Percentiles rank a stretch among this genome's conserved stretches.
Conservation (phyloP, 331 rosid genomes). For the Rosa hybrid region DNA sequence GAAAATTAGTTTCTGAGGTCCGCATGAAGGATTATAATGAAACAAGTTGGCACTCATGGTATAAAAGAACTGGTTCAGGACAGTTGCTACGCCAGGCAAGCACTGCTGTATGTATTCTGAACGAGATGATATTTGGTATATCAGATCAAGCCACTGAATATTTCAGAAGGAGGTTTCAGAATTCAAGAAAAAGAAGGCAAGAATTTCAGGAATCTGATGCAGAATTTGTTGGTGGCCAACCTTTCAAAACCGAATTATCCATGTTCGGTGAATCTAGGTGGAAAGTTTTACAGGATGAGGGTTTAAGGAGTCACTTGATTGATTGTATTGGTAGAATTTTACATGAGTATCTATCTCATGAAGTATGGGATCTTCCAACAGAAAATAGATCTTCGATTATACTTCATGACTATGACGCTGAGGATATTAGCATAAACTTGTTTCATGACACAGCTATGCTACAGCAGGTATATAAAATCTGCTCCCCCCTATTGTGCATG, state of each 20-base stretch:
- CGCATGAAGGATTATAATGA: slow-evolving; percentile 67
- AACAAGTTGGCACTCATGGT: slow-evolving; percentile 89
- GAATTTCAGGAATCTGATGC: slow-evolving; percentile 31
- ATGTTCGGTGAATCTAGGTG: slow-evolving; percentile 45
- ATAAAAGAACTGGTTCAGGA: slow-evolving; percentile 83
- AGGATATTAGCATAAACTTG: slow-evolving; percentile 60
- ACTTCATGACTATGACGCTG: slow-evolving; percentile 48
- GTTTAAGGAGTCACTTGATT: slow-evolving; percentile 53
- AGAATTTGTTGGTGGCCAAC: slow-evolving; percentile 22
- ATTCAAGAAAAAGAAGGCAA: slow-evolving; percentile 31
- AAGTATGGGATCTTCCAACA: slow-evolving; percentile 83
- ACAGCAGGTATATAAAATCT: slow-evolving; percentile 64
- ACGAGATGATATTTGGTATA: slow-evolving; percentile 90
- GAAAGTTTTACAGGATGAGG: slow-evolving; percentile 58
- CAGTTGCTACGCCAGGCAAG: slow-evolving; percentile 86
- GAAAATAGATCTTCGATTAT: slow-evolving; percentile 37
- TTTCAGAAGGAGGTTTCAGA: slow-evolving; percentile 63
- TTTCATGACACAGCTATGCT: slow-evolving; percentile 78
- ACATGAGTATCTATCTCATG: slow-evolving; percentile 84
- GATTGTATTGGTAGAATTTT: slow-evolving; percentile 82
- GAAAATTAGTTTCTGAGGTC: slow-evolving; percentile 73
- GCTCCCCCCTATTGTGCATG: slow-evolving; percentile 22
- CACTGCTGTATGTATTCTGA: slow-evolving; percentile 88
- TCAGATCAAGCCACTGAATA: slow-evolving; percentile 64
- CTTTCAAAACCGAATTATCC: slow-evolving; percentile 32